Conservation (phyloP, 2,329 filamentous ascomycete genomes). For the Mycosphaerella arachidis region DNA sequence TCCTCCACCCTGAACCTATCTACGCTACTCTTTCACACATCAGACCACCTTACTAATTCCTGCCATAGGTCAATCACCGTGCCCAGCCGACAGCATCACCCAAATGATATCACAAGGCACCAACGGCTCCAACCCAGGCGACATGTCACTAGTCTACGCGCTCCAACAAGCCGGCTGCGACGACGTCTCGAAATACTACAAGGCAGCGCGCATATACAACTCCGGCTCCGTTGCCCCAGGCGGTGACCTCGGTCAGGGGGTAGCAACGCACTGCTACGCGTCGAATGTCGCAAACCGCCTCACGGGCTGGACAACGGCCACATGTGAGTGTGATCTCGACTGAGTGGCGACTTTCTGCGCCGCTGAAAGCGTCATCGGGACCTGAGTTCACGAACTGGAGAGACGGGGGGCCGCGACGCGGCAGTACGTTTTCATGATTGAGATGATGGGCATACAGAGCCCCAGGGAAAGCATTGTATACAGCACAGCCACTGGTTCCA, state of each 20-base stretch:
- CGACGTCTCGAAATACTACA: conserved; percentile 44
- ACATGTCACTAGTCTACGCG: conserved; percentile 42
- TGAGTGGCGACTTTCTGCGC: not conserved
- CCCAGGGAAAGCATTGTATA: not conserved
- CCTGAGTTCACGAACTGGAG: not conserved
- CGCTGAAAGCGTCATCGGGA: not conserved
- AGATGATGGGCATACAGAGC: not conserved
- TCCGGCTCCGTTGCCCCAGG: conserved; percentile 35
- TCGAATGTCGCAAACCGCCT: conserved; percentile 50
- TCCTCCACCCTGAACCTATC: too few species aligned
- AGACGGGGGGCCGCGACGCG: too few species aligned
- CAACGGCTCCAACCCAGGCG: conserved; percentile 39
- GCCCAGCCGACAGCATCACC: conserved; percentile 36
- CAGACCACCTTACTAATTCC: too few species aligned
- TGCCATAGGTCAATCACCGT: conserved; percentile 27
- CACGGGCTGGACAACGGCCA: conserved; percentile 35
- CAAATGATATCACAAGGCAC: conserved; percentile 44
- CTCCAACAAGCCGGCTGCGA: conserved; percentile 30
- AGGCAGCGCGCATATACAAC: conserved; percentile 50
- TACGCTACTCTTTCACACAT: too few species aligned
- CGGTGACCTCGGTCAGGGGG: conserved; percentile 42
- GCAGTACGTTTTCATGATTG: not conserved
- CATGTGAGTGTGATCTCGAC: conserved; percentile 3
- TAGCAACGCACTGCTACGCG: conserved; percentile 52
- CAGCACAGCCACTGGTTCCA: not conserved